Percentiles rank a stretch among this genome's conserved stretches.
phyloP scores from a whole-genome alignment of 148 eudicot genomes.

The Vaccinium vitisidaea region DNA sequence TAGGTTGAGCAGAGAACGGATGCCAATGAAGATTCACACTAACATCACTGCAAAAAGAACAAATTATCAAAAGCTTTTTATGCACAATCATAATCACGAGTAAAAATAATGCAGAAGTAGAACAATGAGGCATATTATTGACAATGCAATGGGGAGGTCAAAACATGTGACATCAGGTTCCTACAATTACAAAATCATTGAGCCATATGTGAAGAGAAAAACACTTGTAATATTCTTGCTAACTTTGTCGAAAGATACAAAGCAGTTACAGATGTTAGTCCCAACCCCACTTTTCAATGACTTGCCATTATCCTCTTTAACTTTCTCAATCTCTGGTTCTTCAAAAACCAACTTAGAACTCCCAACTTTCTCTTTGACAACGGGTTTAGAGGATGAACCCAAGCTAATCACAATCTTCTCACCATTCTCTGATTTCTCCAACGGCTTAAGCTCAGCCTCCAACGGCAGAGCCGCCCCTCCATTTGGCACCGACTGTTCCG shows the following conservation, averaged over 20 bases:
- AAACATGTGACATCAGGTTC: not conserved
- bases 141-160: not conserved
- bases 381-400: constrained; percentile 25
- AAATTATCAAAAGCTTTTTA: not conserved
- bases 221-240: not conserved
- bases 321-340: constrained; percentile 39
- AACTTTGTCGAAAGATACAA: not conserved
- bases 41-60: not conserved
- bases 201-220: not conserved
- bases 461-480: not conserved
- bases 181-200: not conserved
- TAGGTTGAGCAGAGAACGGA: not conserved
- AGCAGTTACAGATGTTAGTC: constrained; percentile 6
- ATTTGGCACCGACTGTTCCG: constrained; percentile 33
- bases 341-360: constrained; percentile 59
- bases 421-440: constrained; percentile 37
- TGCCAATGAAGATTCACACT: not conserved
- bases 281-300: constrained; percentile 23
- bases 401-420: constrained; percentile 46
- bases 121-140: not conserved
- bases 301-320: constrained; percentile 21
- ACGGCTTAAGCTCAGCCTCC: constrained; percentile 12
- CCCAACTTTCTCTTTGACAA: constrained; percentile 42
- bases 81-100: not conserved
- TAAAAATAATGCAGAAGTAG: not conserved